phyloP scores from a whole-genome alignment of 768 basidiomycete genomes.

The Pulveroboletus sp. region DNA sequence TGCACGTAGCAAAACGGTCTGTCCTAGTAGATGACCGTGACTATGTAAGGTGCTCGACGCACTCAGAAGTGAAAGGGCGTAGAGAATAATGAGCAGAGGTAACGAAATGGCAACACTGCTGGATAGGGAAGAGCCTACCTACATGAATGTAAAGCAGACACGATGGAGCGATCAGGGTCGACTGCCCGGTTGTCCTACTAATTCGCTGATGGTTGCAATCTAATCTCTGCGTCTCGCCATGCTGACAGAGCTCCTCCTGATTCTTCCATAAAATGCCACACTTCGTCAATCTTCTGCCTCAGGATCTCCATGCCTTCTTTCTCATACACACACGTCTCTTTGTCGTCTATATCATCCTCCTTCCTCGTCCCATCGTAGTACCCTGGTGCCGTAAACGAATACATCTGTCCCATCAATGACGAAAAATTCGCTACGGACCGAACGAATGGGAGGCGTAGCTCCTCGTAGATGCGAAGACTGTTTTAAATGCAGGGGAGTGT shows the following conservation, averaged over 20 bases:
- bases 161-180: background rate
- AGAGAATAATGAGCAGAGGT: no score
- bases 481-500: constrained; percentile 1
- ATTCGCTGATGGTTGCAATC: background rate
- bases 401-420: constrained; percentile 16
- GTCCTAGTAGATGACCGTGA: no score
- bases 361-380: constrained; percentile 20
- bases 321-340: constrained; percentile 8
- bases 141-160: background rate
- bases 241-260: constrained; percentile 1
- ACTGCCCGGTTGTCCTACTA: background rate
- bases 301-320: constrained; percentile 15
- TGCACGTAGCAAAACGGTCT: no score
- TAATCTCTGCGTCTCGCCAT: constrained; percentile 18
- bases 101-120: no score
- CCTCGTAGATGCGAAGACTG: constrained; percentile 11
- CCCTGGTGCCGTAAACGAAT: constrained; percentile 13
- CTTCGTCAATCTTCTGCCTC: constrained; percentile 7
- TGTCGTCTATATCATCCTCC: constrained; percentile 6
- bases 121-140: no score
- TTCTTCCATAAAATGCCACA: constrained; percentile 14
- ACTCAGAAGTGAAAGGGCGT: no score
- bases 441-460: constrained; percentile 13
- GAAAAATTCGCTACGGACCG: constrained; percentile 13
- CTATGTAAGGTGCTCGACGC: no score